Conservation (phyloP, 805 yeast genomes). For the Yarrowia sp. region DNA sequence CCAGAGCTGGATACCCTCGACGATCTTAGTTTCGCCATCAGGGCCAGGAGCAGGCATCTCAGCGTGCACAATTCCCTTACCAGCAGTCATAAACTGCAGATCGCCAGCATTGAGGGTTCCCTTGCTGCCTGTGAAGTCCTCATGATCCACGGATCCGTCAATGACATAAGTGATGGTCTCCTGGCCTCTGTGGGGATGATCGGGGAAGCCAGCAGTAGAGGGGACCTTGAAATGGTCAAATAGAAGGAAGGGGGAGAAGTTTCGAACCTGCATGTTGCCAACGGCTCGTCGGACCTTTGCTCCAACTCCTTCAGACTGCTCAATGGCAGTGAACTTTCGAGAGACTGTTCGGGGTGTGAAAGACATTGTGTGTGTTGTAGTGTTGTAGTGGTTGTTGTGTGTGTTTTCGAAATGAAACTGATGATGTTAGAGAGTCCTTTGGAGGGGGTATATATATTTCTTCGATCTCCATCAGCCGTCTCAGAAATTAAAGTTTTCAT, state of each 20-base stretch:
- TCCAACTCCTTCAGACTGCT: constrained; percentile 82
- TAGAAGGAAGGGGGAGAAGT: constrained; percentile 77
- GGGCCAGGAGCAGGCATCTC: constrained; percentile 70
- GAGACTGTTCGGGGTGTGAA: constrained; percentile 46
- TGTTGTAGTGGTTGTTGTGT: constrained; percentile 1
- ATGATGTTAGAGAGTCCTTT: not conserved
- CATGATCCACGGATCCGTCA: constrained; percentile 69
- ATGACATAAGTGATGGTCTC: constrained; percentile 68
- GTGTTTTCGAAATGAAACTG: not conserved
- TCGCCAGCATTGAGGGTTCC: constrained; percentile 79
- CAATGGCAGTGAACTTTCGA: constrained; percentile 55
- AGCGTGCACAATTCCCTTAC: constrained; percentile 78
- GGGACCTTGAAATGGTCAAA: constrained; percentile 69
- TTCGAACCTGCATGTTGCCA: constrained; percentile 63
- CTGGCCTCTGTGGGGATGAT: constrained; percentile 80
- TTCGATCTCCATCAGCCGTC: not conserved
- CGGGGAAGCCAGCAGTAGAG: constrained; percentile 71
- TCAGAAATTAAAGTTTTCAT: not conserved
- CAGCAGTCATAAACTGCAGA: constrained; percentile 90
- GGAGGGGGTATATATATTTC: not conserved
- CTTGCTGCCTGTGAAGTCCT: constrained; percentile 77
- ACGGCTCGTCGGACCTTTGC: constrained; percentile 78
- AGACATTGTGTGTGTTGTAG: not conserved
- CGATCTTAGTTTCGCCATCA: constrained; percentile 43
- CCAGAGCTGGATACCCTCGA: constrained; percentile 78